A percentile compares a stretch with the other conserved stretches of the same genome.
Evolutionary conservation across 2,329 filamentous ascomycete genomes (phyloP).

Genomic region (Fusarium palustre): DNA sequence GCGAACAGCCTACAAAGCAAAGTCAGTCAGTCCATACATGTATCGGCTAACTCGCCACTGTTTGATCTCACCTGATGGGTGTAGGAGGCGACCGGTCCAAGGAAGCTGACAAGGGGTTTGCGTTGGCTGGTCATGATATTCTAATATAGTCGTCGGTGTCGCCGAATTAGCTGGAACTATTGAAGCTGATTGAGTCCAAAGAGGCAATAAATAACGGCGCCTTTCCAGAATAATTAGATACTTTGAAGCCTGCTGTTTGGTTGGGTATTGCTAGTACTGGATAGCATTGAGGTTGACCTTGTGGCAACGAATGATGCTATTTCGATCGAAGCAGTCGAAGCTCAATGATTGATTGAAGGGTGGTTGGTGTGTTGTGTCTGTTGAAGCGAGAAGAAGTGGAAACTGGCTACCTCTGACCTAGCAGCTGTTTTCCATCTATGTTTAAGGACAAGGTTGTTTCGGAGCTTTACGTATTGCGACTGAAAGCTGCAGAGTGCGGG

Average conservation of each 20-base stretch:
- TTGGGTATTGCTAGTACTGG: neutral
- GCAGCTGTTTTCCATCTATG: no score
- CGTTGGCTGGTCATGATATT: constrained; percentile 45
- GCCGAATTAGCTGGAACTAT: constrained; percentile 8
- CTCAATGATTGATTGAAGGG: no score
- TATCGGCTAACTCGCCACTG: constrained; percentile 35
- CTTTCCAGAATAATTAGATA: neutral
- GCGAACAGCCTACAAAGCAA: constrained; percentile 57
- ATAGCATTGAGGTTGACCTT: constrained; percentile 2
- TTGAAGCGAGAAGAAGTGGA: no score
- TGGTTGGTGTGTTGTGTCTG: no score
- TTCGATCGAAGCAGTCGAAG: no score
- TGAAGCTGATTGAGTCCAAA: constrained; percentile 7
- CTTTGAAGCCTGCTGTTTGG: neutral
- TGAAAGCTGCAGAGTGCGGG: no score
- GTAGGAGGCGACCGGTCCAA: constrained; percentile 63
- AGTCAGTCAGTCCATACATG: constrained; percentile 28
- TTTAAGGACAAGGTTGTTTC: no score
- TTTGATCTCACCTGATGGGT: constrained; percentile 60
- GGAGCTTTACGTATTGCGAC: no score
- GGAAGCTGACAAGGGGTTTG: constrained; percentile 61
- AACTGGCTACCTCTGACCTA: no score
- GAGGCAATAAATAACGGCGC: neutral
- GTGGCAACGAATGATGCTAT: neutral
- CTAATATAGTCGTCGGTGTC: constrained; percentile 23